Percentiles rank a stretch among this genome's conserved stretches.
phyloP scores from a whole-genome alignment of 805 yeast species.

The Teunomyces kruisii region DNA sequence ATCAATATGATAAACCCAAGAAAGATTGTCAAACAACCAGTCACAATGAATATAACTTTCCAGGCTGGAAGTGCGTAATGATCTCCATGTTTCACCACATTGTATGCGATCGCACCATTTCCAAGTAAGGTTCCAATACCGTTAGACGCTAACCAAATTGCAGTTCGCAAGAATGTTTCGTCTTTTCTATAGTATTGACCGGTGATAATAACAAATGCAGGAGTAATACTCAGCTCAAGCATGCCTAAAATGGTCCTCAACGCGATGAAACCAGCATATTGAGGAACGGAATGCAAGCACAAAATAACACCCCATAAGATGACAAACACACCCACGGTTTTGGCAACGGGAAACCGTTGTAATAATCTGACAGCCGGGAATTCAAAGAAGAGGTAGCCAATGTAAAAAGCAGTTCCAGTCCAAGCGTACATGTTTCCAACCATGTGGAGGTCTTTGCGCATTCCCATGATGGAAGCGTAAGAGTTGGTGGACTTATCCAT shows the following conservation, averaged over 20 bases:
- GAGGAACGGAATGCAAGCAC: constrained; percentile 52
- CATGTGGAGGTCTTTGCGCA: constrained; percentile 46
- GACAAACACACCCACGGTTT: constrained; percentile 47
- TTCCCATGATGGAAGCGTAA: constrained; percentile 54
- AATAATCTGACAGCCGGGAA: constrained; percentile 45
- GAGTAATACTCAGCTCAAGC: constrained; percentile 42
- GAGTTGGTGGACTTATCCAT: constrained; percentile 60
- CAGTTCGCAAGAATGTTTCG: constrained; percentile 35
- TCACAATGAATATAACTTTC: constrained; percentile 58
- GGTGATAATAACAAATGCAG: constrained; percentile 38
- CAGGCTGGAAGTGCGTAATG: constrained; percentile 50
- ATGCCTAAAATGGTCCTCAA: constrained; percentile 38
- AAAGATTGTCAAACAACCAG: constrained; percentile 58
- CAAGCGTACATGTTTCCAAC: constrained; percentile 42
- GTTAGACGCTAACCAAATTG: constrained; percentile 36
- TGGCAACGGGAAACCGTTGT: constrained; percentile 60
- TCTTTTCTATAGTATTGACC: constrained; percentile 35
- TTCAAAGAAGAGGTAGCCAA: constrained; percentile 64
- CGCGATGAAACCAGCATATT: constrained; percentile 40
- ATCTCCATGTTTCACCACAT: constrained; percentile 29
- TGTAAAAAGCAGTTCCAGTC: constrained; percentile 42
- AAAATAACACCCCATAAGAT: constrained; percentile 64
- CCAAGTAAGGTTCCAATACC: constrained; percentile 47
- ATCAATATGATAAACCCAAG: constrained; percentile 47
- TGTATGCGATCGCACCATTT: constrained; percentile 50